Conservation (phyloP, 768 basidiomycete genomes). For the Auriculariales sp. region DNA sequence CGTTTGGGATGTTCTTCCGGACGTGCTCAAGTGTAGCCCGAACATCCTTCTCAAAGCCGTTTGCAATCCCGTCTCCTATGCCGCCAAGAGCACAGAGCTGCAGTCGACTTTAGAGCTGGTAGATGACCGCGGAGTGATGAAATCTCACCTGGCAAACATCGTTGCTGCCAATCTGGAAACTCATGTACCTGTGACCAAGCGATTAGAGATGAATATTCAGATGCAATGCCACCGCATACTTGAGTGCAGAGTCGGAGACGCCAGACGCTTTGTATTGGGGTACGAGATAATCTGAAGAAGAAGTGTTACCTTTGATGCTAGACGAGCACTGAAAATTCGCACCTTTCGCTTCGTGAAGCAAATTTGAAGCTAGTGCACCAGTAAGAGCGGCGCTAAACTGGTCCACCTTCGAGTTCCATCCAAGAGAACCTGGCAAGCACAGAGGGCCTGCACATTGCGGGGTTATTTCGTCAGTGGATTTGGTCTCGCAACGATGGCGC, state of each 20-base stretch:
- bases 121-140: background rate
- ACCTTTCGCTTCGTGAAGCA: conserved; percentile 2
- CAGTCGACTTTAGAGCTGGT: background rate
- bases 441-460: background rate
- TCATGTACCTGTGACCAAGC: conserved; percentile 1
- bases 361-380: conserved; percentile 3
- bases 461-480: background rate
- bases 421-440: background rate
- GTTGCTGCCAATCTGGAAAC: conserved; percentile 4
- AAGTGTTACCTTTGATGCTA: background rate
- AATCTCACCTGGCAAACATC: conserved; percentile 3
- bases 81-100: background rate
- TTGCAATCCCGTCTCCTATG: background rate
- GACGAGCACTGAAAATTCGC: background rate
- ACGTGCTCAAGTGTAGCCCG: conserved; percentile 1
- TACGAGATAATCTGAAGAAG: conserved; percentile 1
- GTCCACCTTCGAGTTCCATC: conserved; percentile 4
- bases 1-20: conserved; percentile 3
- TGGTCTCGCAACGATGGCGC: background rate
- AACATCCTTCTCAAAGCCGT: conserved; percentile 2
- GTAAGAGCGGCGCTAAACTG: conserved; percentile 4
- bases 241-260: conserved; percentile 1
- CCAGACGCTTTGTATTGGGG: background rate
- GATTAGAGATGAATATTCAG: background rate
- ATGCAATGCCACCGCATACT: background rate